phyloP scores from a whole-genome alignment of 192 early-diverging fungal genomes.

The Podila verticillata region DNA sequence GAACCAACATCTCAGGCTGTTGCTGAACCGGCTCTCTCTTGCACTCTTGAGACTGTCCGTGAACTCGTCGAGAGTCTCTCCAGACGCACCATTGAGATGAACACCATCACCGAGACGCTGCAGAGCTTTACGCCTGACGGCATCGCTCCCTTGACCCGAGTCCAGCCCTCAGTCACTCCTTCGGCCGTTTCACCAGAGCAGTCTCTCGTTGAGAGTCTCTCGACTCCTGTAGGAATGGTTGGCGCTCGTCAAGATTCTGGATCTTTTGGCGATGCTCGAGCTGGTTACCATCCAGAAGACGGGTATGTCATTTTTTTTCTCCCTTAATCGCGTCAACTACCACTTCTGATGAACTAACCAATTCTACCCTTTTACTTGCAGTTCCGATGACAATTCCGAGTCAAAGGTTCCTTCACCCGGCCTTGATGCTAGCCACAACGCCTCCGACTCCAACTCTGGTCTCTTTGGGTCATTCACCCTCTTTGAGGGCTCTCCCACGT shows the following conservation, averaged over 20 bases:
- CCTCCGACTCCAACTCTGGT: slow-evolving; percentile 43
- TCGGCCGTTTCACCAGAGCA: slow-evolving; percentile 35
- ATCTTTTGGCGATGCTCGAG: neutral
- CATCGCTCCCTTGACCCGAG: slow-evolving; percentile 36
- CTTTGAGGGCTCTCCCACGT: slow-evolving; percentile 76
- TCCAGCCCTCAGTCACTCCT: slow-evolving; percentile 22
- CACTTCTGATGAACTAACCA: neutral
- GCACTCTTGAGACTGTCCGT: slow-evolving; percentile 68
- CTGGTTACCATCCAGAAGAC: neutral
- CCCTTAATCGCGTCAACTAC: neutral
- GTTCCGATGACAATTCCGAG: slow-evolving; percentile 58
- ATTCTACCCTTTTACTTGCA: neutral
- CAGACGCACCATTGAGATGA: slow-evolving; percentile 49
- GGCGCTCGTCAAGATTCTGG: neutral
- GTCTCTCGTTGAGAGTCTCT: slow-evolving; percentile 6
- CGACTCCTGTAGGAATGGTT: neutral
- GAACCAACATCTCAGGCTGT: slow-evolving; percentile 85
- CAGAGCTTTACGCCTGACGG: slow-evolving; percentile 49
- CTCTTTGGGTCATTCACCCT: slow-evolving; percentile 68
- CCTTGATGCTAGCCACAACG: slow-evolving; percentile 13
- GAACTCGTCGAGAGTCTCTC: slow-evolving; percentile 64
- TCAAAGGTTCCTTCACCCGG: slow-evolving; percentile 47
- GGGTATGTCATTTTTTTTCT: neutral
- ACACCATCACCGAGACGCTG: slow-evolving; percentile 44
- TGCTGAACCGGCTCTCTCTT: slow-evolving; percentile 73